Evolutionary conservation across 2,329 filamentous ascomycete species (phyloP), one percentile per base, ranked within the genome.

Genomic region (Coniella lustricola): DNA sequence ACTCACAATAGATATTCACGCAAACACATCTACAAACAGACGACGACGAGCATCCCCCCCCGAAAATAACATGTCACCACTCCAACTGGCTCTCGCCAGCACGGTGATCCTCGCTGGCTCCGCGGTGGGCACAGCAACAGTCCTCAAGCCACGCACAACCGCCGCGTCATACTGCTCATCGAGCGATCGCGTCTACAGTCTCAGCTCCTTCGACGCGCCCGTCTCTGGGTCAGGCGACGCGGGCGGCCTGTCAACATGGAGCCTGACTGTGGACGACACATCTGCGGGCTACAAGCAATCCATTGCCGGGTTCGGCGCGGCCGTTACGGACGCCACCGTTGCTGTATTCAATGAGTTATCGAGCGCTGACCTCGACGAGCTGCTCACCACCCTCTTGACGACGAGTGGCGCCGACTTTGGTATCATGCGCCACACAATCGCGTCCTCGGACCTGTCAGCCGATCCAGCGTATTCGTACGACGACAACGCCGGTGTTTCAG

Each of bases 281-380:
- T 33, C 59, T 1, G 50, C 60, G 4, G 67, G 67, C 14, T 52
- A 64, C 50, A 70, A 67, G 52, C 69, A 71, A 56, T 63, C 54
- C 12, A 56, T 71, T 56, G 63, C 58, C 37, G 67, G 68, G 3
- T 71, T 71, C 47, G 68, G 68, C n/a, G 67, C 66, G 5, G 60
- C 66, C 9, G 66, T 71, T 22, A 71, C 68, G 3, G 68, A 71
- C 44, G 63, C 65, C 29, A 70, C 67, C 4, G 65, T 70, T 9
- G 58, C 62, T 22, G 65, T 67, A 20, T 61, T 70, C 53, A 64
- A 64, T 48, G 54, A 56, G 17, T 61, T 71, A 3, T 51, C 65
- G 1, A 52, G 55, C 14, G 55, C 55, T 41, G 46, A 56, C 32
- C 64, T 60, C 17, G 57, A 54, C 20, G 51, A 62, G 51, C 60